Evolutionary conservation across 2,329 filamentous ascomycete genomes (phyloP).

Genomic region (Diaporthe batatas): DNA sequence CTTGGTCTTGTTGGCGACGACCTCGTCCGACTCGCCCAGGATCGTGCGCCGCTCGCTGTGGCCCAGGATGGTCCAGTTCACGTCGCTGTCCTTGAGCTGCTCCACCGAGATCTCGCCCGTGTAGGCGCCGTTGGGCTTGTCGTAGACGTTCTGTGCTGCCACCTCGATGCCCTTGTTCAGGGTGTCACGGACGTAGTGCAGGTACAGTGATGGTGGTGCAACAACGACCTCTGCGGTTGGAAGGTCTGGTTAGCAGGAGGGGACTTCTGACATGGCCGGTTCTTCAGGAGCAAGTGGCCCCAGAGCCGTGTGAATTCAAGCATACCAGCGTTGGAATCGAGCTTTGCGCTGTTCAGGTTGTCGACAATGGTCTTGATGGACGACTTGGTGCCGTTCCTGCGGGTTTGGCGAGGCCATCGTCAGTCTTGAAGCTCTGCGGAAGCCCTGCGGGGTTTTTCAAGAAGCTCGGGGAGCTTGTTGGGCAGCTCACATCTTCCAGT

Average conservation of each 20-base stretch:
- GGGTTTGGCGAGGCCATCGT: conserved; percentile 38
- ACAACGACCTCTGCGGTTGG: conserved; percentile 85
- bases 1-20: conserved; percentile 95
- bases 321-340: conserved; percentile 82
- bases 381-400: conserved; percentile 92
- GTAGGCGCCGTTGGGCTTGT: conserved; percentile 96
- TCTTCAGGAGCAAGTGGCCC: background rate
- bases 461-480: conserved; percentile 46
- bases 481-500: conserved; percentile 94
- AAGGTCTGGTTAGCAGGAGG: conserved; percentile 20
- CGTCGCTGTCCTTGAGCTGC: conserved; percentile 89
- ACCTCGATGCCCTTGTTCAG: conserved; percentile 84
- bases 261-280: background rate
- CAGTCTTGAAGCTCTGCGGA: conserved; percentile 38
- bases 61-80: conserved; percentile 92
- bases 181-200: conserved; percentile 85
- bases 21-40: conserved; percentile 85
- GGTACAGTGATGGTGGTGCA: conserved; percentile 90
- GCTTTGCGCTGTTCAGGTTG: conserved; percentile 86
- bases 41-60: conserved; percentile 96
- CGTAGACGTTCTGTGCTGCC: conserved; percentile 95
- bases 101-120: conserved; percentile 95
- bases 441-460: conserved; percentile 47
- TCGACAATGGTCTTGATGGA: conserved; percentile 92
- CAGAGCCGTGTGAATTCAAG: conserved; percentile 43